phyloP scores from a whole-genome alignment of 768 basidiomycete species.

The Grammothele lineata region DNA sequence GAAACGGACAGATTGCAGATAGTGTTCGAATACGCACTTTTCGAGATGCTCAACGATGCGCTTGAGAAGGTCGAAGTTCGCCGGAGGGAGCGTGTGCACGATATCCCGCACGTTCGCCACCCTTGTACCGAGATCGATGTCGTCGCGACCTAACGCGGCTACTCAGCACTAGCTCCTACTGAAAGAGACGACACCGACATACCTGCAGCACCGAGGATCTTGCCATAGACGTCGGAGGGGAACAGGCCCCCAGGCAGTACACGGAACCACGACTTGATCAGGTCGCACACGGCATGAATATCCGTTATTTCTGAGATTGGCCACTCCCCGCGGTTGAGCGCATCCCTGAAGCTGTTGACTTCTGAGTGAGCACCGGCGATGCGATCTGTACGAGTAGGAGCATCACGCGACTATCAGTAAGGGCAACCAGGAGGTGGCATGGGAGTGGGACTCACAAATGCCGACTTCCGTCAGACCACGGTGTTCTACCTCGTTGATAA shows the following conservation, averaged over 20 bases:
- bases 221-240: conserved; percentile 61
- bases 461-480: conserved; percentile 80
- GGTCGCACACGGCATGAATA: conserved; percentile 78
- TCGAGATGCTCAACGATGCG: conserved; percentile 84
- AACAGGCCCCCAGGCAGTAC: conserved; percentile 78
- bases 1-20: not conserved
- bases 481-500: conserved; percentile 65
- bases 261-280: conserved; percentile 85
- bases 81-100: conserved; percentile 64
- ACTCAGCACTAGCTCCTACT: not conserved
- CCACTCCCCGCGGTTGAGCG: conserved; percentile 68
- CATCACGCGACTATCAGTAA: not conserved
- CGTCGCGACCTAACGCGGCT: conserved; percentile 31
- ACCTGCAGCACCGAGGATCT: conserved; percentile 73
- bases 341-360: conserved; percentile 66
- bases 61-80: conserved; percentile 75
- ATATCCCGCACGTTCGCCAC: conserved; percentile 60
- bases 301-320: conserved; percentile 60
- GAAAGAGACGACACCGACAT: conserved; percentile 9
- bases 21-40: conserved; percentile 37
- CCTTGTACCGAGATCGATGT: conserved; percentile 63
- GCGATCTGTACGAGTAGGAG: conserved; percentile 49
- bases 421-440: not conserved
- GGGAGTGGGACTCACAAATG: conserved; percentile 54
- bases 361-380: conserved; percentile 74